Conservation (phyloP, 805 yeast genomes). For the Wickerhamiella vanderwaltii region DNA sequence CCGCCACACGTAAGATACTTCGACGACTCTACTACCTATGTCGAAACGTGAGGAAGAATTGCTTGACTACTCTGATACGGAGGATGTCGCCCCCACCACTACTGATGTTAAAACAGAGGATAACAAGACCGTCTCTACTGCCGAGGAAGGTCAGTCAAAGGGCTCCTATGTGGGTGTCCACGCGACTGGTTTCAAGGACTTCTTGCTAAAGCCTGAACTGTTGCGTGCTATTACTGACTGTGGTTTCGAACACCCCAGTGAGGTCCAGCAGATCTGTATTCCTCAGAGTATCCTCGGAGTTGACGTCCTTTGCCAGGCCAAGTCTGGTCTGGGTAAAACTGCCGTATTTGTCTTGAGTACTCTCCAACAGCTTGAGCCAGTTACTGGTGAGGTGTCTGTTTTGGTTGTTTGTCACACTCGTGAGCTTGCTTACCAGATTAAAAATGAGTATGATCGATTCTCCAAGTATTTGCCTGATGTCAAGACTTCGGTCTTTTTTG, state of each 20-base stretch:
- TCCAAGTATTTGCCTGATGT: conserved; percentile 98
- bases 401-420: conserved; percentile 96
- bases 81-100: conserved; percentile 52
- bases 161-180: conserved; percentile 98
- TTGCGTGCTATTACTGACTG: conserved; percentile 96
- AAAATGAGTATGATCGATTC: conserved; percentile 93
- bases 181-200: conserved; percentile 97
- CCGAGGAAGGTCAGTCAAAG: conserved; percentile 47
- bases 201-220: conserved; percentile 89
- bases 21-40: conserved; percentile 13
- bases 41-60: conserved; percentile 82
- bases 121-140: conserved; percentile 29
- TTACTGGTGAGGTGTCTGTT: conserved; percentile 91
- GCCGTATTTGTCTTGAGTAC: conserved; percentile 95
- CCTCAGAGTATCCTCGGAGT: conserved; percentile 97
- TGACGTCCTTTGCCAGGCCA: conserved; percentile 97
- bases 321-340: conserved; percentile 98
- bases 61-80: conserved; percentile 96
- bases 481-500: conserved; percentile 90
- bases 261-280: conserved; percentile 97
- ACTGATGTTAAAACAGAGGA: conserved; percentile 10
- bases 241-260: conserved; percentile 99
- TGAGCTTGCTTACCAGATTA: conserved; percentile 96
- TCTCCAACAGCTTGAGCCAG: conserved; percentile 92
- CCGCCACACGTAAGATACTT: conserved; percentile 1